phyloP scores from a whole-genome alignment of 768 basidiomycete genomes.

The Crepidotus variabilis region DNA sequence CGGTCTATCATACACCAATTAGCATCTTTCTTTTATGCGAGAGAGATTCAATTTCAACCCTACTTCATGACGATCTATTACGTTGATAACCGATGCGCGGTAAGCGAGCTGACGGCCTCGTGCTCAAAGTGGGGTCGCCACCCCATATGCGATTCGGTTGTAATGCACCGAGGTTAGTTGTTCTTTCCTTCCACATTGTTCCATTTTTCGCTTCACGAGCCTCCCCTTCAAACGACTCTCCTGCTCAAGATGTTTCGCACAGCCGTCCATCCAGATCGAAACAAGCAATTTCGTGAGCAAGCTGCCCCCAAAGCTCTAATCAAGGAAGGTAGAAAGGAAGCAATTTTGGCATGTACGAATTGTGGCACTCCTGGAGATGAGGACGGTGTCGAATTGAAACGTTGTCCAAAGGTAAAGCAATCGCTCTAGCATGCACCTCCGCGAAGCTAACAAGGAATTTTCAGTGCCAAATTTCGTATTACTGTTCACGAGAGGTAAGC shows the following conservation, averaged over 20 bases:
- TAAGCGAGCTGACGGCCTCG: too few relatives aligned
- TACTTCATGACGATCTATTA: neutral
- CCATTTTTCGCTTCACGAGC: neutral
- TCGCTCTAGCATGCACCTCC: neutral
- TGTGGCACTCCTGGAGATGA: slow-evolving; percentile 7
- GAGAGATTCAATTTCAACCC: neutral
- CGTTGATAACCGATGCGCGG: too few relatives aligned
- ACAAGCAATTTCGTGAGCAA: slow-evolving; percentile 6
- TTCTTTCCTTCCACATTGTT: too few relatives aligned
- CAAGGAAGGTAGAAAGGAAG: slow-evolving; percentile 14
- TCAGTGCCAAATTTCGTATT: slow-evolving; percentile 12
- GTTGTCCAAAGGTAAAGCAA: slow-evolving; percentile 8
- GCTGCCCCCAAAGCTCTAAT: slow-evolving; percentile 12
- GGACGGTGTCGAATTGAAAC: slow-evolving; percentile 7
- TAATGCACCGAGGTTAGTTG: too few relatives aligned
- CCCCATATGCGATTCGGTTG: too few relatives aligned
- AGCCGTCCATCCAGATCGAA: slow-evolving; percentile 12
- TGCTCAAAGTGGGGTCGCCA: too few relatives aligned
- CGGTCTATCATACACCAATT: neutral
- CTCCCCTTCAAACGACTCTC: neutral
- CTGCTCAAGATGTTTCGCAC: neutral
- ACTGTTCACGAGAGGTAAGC: slow-evolving; percentile 13
- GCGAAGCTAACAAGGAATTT: neutral
- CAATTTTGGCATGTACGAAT: slow-evolving; percentile 10
- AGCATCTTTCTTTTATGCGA: neutral